Evolutionary conservation across 192 early-diverging fungal genomes (phyloP).

Genomic region (Mortierella alpina): DNA sequence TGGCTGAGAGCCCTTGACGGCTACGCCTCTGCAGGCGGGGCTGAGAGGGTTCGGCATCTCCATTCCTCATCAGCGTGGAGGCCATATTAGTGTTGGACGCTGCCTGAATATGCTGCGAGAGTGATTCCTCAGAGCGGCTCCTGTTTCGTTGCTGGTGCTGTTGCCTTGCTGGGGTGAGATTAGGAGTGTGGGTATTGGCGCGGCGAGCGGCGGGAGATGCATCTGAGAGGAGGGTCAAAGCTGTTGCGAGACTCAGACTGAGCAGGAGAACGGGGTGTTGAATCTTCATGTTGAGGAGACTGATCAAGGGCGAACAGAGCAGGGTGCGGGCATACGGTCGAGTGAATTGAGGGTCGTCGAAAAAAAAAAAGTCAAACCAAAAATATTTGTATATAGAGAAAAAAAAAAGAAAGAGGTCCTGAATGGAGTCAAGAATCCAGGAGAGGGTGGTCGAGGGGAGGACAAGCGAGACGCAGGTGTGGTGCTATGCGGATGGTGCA

Average conservation of each 20-base stretch:
- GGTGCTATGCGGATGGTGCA: too few relatives aligned
- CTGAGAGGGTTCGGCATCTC: too few relatives aligned
- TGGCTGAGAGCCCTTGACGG: too few relatives aligned
- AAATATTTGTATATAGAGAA: background rate
- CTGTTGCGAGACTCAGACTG: conserved; percentile 23
- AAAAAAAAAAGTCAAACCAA: background rate
- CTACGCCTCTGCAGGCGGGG: too few relatives aligned
- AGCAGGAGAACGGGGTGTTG: conserved; percentile 24
- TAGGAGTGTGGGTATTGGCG: background rate
- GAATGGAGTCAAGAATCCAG: background rate
- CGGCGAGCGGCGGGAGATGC: background rate
- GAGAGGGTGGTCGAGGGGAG: background rate
- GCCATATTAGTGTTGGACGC: too few relatives aligned
- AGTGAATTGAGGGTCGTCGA: background rate
- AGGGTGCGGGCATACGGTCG: background rate
- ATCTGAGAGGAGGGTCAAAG: conserved; percentile 2
- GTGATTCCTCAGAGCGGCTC: background rate
- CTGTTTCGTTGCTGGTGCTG: background rate
- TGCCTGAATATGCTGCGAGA: too few relatives aligned
- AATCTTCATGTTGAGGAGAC: conserved; percentile 18
- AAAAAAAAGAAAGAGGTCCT: background rate
- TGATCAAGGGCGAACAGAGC: background rate
- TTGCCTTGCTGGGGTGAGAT: background rate
- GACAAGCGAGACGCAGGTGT: background rate
- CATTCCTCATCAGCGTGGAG: too few relatives aligned